Percentiles rank a stretch among this genome's conserved stretches.
Evolutionary conservation across 306 rosid genomes (phyloP).

Genomic region (Biancaea sappan): DNA sequence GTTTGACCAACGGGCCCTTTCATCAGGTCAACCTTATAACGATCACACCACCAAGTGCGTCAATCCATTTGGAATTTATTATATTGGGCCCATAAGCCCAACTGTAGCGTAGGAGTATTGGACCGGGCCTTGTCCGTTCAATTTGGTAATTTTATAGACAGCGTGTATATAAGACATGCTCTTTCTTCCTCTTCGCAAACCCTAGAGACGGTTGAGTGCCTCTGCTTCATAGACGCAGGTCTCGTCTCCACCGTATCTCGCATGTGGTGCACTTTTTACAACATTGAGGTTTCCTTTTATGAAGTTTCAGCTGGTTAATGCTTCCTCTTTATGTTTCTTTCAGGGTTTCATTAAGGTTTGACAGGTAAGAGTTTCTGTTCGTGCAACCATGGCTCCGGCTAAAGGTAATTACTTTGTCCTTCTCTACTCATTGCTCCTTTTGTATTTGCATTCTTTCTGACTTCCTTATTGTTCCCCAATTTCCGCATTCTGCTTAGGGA

Average conservation of each 20-base stretch:
- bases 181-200: conserved; percentile 11
- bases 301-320: background rate
- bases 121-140: background rate
- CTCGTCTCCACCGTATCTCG: background rate
- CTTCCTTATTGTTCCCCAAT: background rate
- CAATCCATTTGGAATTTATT: background rate
- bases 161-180: conserved; percentile 2
- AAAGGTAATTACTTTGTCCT: conserved; percentile 44
- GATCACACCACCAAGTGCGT: background rate
- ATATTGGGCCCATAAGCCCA: background rate
- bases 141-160: background rate
- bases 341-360: conserved; percentile 30
- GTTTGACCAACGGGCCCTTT: background rate
- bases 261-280: background rate
- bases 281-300: background rate
- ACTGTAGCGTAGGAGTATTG: background rate
- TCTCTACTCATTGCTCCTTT: background rate
- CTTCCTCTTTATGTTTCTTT: background rate
- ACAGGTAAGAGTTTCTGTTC: conserved; percentile 25
- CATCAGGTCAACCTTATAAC: background rate
- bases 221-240: conserved; percentile 25
- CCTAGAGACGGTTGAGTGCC: conserved; percentile 30
- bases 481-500: background rate
- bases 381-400: conserved; percentile 57
- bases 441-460: background rate